Percentiles rank a stretch among this genome's conserved stretches.
Evolutionary conservation across 176 grass and related monocot genomes (phyloP).

Genomic region (Avena eriantha): DNA sequence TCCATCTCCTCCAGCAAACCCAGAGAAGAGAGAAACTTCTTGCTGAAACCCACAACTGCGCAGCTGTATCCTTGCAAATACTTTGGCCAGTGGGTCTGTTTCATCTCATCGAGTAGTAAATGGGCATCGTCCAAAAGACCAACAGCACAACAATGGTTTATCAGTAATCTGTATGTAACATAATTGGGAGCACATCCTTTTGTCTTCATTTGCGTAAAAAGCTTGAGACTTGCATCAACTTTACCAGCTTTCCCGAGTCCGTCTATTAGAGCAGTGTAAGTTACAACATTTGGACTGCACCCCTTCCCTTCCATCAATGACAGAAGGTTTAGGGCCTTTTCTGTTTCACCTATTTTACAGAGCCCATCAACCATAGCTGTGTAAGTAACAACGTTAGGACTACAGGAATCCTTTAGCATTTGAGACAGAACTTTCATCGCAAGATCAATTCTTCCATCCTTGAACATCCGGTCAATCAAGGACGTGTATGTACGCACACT

Average conservation of each 20-base stretch:
- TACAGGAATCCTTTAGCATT: slow-evolving; percentile 88
- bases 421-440: slow-evolving; percentile 88
- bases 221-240: slow-evolving; percentile 62
- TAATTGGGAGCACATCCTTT: slow-evolving; percentile 90
- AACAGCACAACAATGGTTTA: slow-evolving; percentile 87
- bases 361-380: slow-evolving; percentile 97
- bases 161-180: slow-evolving; percentile 84
- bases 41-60: slow-evolving; percentile 83
- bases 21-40: slow-evolving; percentile 72
- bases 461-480: slow-evolving; percentile 91
- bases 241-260: slow-evolving; percentile 88
- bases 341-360: slow-evolving; percentile 78
- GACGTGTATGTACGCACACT: slow-evolving; percentile 89
- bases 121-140: slow-evolving; percentile 79
- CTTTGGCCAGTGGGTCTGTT: slow-evolving; percentile 93
- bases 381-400: slow-evolving; percentile 92
- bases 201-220: slow-evolving; percentile 82
- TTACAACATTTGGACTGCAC: slow-evolving; percentile 88
- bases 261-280: slow-evolving; percentile 92
- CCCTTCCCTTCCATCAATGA: slow-evolving; percentile 89
- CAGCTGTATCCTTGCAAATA: slow-evolving; percentile 59
- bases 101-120: slow-evolving; percentile 89
- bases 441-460: slow-evolving; percentile 95
- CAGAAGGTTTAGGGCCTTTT: slow-evolving; percentile 78
- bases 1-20: slow-evolving; percentile 76